A percentile compares a stretch with the other conserved stretches of the same genome.
These are phyloP conservation scores for Diaporthe capsici DNA, from an alignment of 2,329 filamentous ascomycete genomes.

Conservation along the genomic window DNA sequence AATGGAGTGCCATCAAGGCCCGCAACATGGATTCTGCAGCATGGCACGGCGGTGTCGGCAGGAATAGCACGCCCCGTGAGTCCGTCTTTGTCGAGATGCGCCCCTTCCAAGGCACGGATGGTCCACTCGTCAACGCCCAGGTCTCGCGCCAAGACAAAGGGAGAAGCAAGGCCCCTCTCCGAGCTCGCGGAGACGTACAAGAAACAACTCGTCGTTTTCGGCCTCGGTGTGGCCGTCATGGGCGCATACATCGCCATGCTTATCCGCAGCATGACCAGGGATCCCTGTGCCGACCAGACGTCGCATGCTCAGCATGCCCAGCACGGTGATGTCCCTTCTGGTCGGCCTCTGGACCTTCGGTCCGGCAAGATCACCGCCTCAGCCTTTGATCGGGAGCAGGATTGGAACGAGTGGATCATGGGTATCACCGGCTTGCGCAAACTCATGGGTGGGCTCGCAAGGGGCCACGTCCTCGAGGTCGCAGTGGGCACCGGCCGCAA, in stretches of 20 bases:
- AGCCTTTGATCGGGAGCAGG: constrained; percentile 71
- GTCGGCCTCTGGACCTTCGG: constrained; percentile 62
- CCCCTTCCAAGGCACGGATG: neutral
- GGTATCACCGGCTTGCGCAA: constrained; percentile 67
- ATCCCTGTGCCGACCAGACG: constrained; percentile 44
- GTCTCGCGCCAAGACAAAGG: constrained; percentile 4
- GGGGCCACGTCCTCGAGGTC: constrained; percentile 73
- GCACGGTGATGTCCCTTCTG: constrained; percentile 58
- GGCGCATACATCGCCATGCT: constrained; percentile 63
- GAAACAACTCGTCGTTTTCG: constrained; percentile 62
- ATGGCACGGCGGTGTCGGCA: neutral
- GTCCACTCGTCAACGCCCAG: constrained; percentile 8
- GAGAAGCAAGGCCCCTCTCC: constrained; percentile 40
- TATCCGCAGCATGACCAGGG: constrained; percentile 52
- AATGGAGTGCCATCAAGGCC: neutral
- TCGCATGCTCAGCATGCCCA: constrained; percentile 41
- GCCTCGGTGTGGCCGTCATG: constrained; percentile 60
- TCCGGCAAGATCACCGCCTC: constrained; percentile 59
- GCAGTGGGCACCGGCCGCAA: constrained; percentile 76
- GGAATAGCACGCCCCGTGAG: neutral
- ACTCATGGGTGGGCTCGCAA: constrained; percentile 61
- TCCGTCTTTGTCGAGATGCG: neutral
- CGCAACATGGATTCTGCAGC: constrained; percentile 4
- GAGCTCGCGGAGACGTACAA: constrained; percentile 53
- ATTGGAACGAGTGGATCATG: constrained; percentile 69